A percentile compares a stretch with the other conserved stretches of the same genome.
Conservation (phyloP, 2,329 filamentous ascomycete species). For the Scopulariopsis brevicaulis region DNA sequence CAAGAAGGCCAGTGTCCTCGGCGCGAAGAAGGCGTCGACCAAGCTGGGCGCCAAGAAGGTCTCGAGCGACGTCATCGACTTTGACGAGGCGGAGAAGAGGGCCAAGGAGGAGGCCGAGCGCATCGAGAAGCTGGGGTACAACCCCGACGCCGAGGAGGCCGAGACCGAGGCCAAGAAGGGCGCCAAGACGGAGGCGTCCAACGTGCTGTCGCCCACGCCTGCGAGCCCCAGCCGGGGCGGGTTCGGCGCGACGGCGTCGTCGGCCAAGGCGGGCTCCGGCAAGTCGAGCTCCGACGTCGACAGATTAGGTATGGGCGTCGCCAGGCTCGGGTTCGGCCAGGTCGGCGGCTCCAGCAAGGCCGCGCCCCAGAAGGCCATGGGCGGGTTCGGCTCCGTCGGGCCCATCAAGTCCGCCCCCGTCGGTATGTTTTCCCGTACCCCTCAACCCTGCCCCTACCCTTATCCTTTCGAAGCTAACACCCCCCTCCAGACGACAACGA, state of each 20-base stretch:
- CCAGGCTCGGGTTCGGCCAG: slow-evolving; percentile 79
- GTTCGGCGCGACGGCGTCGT: slow-evolving; percentile 49
- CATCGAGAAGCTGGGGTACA: slow-evolving; percentile 90
- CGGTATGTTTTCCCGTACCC: slow-evolving; percentile 36
- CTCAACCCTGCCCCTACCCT: not conserved
- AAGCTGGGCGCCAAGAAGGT: slow-evolving; percentile 95
- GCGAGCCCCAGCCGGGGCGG: slow-evolving; percentile 48
- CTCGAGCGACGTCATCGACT: slow-evolving; percentile 70
- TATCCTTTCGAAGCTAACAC: not conserved
- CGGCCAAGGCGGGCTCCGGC: slow-evolving; percentile 58
- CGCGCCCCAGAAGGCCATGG: slow-evolving; percentile 58
- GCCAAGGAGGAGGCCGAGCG: slow-evolving; percentile 95
- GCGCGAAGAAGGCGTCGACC: slow-evolving; percentile 65
- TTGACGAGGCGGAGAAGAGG: slow-evolving; percentile 94
- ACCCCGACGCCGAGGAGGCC: slow-evolving; percentile 66
- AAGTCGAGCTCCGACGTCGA: slow-evolving; percentile 71
- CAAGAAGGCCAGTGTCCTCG: slow-evolving; percentile 76
- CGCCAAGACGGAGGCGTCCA: slow-evolving; percentile 40
- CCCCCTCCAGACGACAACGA: slow-evolving; percentile 56
- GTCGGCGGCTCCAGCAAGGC: slow-evolving; percentile 52
- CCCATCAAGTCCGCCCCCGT: slow-evolving; percentile 58
- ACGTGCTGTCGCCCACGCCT: slow-evolving; percentile 63
- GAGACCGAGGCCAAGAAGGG: slow-evolving; percentile 36
- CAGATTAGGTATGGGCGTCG: slow-evolving; percentile 79
- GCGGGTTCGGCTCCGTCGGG: slow-evolving; percentile 76